Evolutionary conservation across 192 early-diverging fungal genomes (phyloP), one percentile per base, ranked within the genome.

Genomic region (Chytriomyces sp.): DNA sequence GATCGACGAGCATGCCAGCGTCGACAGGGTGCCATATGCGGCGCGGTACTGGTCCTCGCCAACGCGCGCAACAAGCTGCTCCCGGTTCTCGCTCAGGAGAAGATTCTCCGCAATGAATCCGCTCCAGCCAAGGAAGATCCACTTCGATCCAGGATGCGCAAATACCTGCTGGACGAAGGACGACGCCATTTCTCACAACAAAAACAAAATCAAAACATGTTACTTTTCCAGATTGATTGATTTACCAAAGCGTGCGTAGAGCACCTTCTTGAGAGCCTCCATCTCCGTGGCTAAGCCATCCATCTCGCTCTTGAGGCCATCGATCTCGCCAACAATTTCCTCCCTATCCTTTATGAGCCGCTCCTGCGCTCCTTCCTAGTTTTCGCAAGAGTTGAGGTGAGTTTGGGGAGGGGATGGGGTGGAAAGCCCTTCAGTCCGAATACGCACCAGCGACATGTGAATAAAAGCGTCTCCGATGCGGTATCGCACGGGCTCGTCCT

Each of bases 221-320:
- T 37, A 68, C 52, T 71, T 71, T 82, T 99, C 96, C 19, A 99
- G 84, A 77, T 99, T 99, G 78, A 99, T 99, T 19, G 92, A 90
- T 39, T 88, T 92, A 26, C 95, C 95, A 84, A 99, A 99, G 75
- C 93, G 94, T 37, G 83, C 90, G 68, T 99, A 98, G 33, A 99
- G 83, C 8, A 78, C 64, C 57, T 83, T 91, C 78, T 99, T 99
- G 33, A 99, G 86, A 54, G 84, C 88, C 4, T 83, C 88, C 95
- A 98, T 96, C 70, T 94, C 82, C 3, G 58, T 72, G 14, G 59
- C 12, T 19, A 85, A 70, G 2, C 80, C 81, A 30, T 88, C 80
- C 59, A 96, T 91, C 67, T 92, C 82, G 12, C 54, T 62, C 77
- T 89, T 86, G 34, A 93, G 58, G 0, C 78, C 80, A 8, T 89